phyloP scores from a whole-genome alignment of 331 rosid genomes.

The Rosa hybrid region DNA sequence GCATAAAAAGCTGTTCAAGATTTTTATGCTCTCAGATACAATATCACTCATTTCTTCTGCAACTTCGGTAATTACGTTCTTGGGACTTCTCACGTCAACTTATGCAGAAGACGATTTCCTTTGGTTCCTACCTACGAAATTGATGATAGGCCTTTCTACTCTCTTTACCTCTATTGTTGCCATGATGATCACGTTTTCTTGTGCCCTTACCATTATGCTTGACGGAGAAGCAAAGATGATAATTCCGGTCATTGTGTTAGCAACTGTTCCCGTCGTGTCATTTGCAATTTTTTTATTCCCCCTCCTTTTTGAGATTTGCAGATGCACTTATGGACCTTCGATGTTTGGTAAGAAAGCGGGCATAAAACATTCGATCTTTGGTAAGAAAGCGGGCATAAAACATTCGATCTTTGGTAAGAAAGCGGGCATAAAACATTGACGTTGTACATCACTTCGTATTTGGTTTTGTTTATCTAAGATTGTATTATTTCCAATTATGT shows the following conservation, averaged over 20 bases:
- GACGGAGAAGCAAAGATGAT: background rate
- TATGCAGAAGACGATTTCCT: background rate
- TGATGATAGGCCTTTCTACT: background rate
- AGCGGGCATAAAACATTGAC: too few relatives aligned
- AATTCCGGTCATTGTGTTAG: background rate
- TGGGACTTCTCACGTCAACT: background rate
- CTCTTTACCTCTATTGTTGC: background rate
- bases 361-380: too few relatives aligned
- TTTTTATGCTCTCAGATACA: background rate
- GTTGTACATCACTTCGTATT: too few relatives aligned
- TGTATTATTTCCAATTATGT: too few relatives aligned
- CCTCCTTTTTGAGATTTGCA: background rate
- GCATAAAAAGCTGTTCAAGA: background rate
- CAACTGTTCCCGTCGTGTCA: background rate
- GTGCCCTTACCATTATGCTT: background rate
- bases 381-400: too few relatives aligned
- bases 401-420: too few relatives aligned
- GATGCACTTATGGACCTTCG: background rate
- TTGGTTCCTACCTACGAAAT: background rate
- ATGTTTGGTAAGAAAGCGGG: background rate
- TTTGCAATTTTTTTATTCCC: background rate
- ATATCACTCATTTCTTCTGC: background rate
- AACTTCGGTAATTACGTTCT: background rate
- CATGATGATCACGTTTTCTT: background rate
- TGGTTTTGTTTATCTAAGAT: too few relatives aligned